Conservation (phyloP, 371 early-diverging fungal species). For the Lichtheimia ramosa region DNA sequence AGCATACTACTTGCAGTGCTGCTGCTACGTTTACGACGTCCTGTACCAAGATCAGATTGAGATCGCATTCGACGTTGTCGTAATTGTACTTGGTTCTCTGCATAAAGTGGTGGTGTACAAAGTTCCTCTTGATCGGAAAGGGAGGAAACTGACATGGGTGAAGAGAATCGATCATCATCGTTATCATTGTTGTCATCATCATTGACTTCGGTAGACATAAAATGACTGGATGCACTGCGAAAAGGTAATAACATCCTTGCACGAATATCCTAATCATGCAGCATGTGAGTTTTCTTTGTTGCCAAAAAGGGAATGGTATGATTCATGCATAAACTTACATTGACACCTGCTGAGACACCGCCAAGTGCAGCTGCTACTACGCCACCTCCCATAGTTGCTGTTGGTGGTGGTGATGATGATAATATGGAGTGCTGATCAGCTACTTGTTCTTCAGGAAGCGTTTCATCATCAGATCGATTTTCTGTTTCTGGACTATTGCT, state of each 20-base stretch:
- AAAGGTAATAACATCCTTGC: conserved; percentile 8
- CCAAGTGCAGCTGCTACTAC: conserved; percentile 31
- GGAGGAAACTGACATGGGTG: conserved; percentile 9
- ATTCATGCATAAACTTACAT: conserved; percentile 22
- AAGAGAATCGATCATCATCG: conserved; percentile 12
- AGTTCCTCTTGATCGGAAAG: conserved; percentile 3
- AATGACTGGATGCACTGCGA: conserved; percentile 12
- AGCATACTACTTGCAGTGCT: not conserved
- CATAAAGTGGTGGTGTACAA: not conserved
- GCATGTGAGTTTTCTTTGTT: not conserved
- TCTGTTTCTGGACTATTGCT: not conserved
- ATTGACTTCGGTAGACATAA: conserved; percentile 1
- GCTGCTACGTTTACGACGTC: not conserved
- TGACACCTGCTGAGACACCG: conserved; percentile 36
- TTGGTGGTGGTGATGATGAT: not conserved
- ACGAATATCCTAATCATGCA: conserved; percentile 8
- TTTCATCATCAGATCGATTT: not conserved
- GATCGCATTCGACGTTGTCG: not conserved
- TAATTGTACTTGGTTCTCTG: not conserved
- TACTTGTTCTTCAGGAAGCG: not conserved
- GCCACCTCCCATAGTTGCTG: conserved; percentile 11
- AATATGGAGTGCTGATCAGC: not conserved
- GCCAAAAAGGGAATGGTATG: not conserved
- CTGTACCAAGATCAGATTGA: not conserved
- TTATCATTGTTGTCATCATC: not conserved